A percentile compares a stretch with the other conserved stretches of the same genome.
These are phyloP conservation scores for Monilinia polystroma DNA, from an alignment of 2,329 filamentous ascomycete genomes.

Conservation along the genomic window DNA sequence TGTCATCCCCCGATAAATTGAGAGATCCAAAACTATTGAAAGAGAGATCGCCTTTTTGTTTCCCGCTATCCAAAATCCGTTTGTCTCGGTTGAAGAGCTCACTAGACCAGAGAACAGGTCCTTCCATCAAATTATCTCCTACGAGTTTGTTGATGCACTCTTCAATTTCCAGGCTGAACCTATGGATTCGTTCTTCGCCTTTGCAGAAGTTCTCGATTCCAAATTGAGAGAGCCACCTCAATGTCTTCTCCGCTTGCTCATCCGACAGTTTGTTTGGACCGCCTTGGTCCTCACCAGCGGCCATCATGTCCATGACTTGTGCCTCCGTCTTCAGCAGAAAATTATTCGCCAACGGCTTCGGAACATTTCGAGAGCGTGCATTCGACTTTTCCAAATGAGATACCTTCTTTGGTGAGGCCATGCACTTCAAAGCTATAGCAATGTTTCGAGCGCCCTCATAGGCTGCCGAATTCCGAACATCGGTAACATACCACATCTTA, in stretches of 20 bases:
- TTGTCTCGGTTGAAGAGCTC: constrained; percentile 82
- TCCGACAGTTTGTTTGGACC: constrained; percentile 96
- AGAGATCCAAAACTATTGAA: constrained; percentile 48
- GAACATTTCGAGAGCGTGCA: constrained; percentile 43
- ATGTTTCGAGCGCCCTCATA: constrained; percentile 88
- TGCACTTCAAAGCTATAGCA: constrained; percentile 83
- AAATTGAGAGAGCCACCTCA: constrained; percentile 76
- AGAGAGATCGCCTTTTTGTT: constrained; percentile 50
- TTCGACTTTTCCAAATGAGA: constrained; percentile 36
- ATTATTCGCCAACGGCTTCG: constrained; percentile 38
- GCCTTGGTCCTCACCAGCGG: constrained; percentile 77
- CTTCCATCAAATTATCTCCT: constrained; percentile 78
- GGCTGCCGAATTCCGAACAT: constrained; percentile 83
- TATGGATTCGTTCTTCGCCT: constrained; percentile 91
- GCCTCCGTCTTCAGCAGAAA: constrained; percentile 79
- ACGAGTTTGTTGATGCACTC: constrained; percentile 82
- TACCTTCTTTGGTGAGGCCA: constrained; percentile 64
- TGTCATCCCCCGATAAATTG: constrained; percentile 49
- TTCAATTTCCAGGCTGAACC: constrained; percentile 87
- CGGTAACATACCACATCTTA: constrained; percentile 98
- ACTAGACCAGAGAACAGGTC: constrained; percentile 88
- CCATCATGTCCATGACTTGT: constrained; percentile 83
- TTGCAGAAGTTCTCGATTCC: constrained; percentile 90
- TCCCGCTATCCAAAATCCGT: constrained; percentile 49
- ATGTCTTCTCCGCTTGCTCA: constrained; percentile 83